Percentiles rank a stretch among this genome's conserved stretches.
phyloP scores from a whole-genome alignment of 768 basidiomycete genomes.

The Neoboletus brunneissimus region DNA sequence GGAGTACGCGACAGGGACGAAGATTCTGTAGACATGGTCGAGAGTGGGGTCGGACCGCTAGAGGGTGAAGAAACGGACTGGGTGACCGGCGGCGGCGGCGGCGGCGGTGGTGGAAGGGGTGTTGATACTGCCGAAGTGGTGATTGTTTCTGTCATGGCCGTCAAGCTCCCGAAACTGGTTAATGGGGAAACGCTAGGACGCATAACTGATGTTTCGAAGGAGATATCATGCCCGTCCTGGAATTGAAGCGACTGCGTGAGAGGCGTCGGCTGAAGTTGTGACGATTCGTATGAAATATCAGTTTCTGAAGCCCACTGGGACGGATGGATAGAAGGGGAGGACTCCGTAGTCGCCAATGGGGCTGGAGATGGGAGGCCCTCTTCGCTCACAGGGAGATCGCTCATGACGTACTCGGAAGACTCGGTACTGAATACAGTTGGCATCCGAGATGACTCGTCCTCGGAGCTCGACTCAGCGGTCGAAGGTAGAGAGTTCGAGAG shows the following conservation, averaged over 20 bases:
- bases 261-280: conserved; percentile 69
- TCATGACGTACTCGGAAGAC: conserved; percentile 35
- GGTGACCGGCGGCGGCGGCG: conserved; percentile 7
- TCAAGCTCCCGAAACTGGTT: conserved; percentile 31
- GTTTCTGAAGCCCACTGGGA: conserved; percentile 62
- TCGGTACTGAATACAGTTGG: conserved; percentile 43
- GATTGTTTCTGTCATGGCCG: conserved; percentile 35
- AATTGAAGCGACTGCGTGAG: conserved; percentile 50
- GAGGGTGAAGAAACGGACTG: conserved; percentile 31
- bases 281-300: conserved; percentile 73
- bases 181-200: conserved; percentile 52
- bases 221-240: conserved; percentile 59
- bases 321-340: conserved; percentile 39
- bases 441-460: conserved; percentile 29
- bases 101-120: background rate
- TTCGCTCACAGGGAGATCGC: conserved; percentile 30
- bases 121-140: conserved; percentile 23
- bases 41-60: conserved; percentile 30
- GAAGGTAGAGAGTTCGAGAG: conserved; percentile 28
- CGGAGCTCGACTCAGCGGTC: conserved; percentile 33
- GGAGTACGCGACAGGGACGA: conserved; percentile 37
- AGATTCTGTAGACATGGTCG: conserved; percentile 32
- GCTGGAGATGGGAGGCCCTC: conserved; percentile 31
- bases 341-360: conserved; percentile 35
- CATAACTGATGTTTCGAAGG: conserved; percentile 73